phyloP scores from a whole-genome alignment of 139 green algal genomes.

The Zygnema circumcarinatum region DNA sequence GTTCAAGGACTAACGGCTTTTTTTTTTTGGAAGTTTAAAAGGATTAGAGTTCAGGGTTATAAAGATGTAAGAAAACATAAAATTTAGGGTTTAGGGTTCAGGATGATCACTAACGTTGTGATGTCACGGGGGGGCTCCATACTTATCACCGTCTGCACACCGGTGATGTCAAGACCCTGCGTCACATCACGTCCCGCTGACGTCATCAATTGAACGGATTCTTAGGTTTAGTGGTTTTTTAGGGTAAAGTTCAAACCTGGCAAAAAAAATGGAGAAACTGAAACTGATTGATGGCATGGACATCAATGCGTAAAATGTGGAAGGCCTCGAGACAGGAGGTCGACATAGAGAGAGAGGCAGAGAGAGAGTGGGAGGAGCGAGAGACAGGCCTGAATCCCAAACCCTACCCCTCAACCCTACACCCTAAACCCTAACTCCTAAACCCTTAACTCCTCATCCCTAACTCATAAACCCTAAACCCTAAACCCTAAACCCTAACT shows the following conservation, averaged over 20 bases:
- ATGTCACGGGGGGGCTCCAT: slow-evolving; percentile 73
- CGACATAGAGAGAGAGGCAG: too few relatives aligned
- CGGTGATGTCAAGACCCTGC: slow-evolving; percentile 93
- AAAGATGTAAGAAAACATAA: neutral
- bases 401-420: too few relatives aligned
- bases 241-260: neutral
- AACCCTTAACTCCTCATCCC: too few relatives aligned
- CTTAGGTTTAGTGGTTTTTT: neutral
- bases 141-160: slow-evolving; percentile 91
- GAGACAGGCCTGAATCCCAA: too few relatives aligned
- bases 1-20: too few relatives aligned
- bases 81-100: neutral
- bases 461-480: too few relatives aligned
- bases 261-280: neutral
- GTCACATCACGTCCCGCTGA: neutral
- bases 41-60: neutral
- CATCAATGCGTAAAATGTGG: too few relatives aligned
- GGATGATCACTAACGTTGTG: slow-evolving; percentile 38
- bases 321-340: too few relatives aligned
- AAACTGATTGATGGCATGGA: too few relatives aligned
- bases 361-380: too few relatives aligned
- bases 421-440: too few relatives aligned
- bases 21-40: neutral
- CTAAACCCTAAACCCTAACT: too few relatives aligned
- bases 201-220: neutral